phyloP scores from a whole-genome alignment of 2,329 filamentous ascomycete genomes.

The Clarireedia homoeocarpa region DNA sequence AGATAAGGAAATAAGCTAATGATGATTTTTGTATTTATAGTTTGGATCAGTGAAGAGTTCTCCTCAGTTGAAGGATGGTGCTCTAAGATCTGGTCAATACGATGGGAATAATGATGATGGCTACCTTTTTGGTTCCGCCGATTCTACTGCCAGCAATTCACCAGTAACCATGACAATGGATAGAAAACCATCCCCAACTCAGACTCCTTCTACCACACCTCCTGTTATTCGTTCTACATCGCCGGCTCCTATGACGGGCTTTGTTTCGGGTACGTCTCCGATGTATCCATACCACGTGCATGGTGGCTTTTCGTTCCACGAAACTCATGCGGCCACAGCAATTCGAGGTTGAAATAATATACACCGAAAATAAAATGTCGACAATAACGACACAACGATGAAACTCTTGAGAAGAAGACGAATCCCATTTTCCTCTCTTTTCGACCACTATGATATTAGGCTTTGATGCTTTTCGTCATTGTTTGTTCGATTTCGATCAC shows the following conservation, averaged over 20 bases:
- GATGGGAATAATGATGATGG: constrained; percentile 37
- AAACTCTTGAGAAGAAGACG: too few relatives aligned
- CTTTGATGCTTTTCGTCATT: too few relatives aligned
- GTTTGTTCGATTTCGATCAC: too few relatives aligned
- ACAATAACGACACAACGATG: too few relatives aligned
- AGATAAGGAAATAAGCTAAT: constrained; percentile 34
- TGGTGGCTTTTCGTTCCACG: constrained; percentile 28
- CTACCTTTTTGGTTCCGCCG: constrained; percentile 25
- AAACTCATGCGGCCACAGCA: constrained; percentile 30
- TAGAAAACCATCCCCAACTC: constrained; percentile 18
- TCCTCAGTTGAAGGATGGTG: constrained; percentile 43
- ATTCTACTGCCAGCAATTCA: constrained; percentile 31
- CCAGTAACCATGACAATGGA: constrained; percentile 25
- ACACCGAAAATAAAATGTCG: too few relatives aligned
- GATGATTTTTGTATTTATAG: constrained; percentile 33
- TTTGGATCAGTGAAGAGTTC: constrained; percentile 54
- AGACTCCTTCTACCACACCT: constrained; percentile 23
- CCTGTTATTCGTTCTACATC: constrained; percentile 35
- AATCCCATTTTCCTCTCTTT: too few relatives aligned
- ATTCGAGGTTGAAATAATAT: constrained; percentile 26
- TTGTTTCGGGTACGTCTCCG: constrained; percentile 39
- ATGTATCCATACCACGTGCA: constrained; percentile 29
- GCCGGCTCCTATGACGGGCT: constrained; percentile 38
- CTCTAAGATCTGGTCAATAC: constrained; percentile 35
- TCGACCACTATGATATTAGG: too few relatives aligned